Conservation (phyloP, 306 rosid species). For the Gleditsia sinensis region DNA sequence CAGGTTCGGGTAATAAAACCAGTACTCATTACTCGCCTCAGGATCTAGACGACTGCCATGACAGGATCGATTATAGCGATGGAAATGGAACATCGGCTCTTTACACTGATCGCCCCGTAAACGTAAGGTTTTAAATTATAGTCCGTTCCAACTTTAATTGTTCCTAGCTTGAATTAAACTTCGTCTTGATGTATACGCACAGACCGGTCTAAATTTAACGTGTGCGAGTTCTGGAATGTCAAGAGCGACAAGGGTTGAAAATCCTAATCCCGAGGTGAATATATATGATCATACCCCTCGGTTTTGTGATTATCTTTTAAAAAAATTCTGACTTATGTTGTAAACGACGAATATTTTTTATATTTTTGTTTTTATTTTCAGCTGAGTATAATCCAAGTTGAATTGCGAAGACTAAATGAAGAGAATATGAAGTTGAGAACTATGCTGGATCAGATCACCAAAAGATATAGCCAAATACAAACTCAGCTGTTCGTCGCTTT, state of each 20-base stretch:
- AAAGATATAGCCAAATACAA: constrained; percentile 49
- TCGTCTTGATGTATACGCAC: neutral
- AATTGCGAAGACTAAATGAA: constrained; percentile 44
- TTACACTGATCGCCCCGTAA: constrained; percentile 5
- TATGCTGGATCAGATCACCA: constrained; percentile 49
- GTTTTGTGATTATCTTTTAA: neutral
- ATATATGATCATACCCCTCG: neutral
- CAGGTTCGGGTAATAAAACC: neutral
- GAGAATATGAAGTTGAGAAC: constrained; percentile 43
- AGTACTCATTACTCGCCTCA: neutral
- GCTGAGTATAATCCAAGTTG: constrained; percentile 30
- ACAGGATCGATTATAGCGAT: neutral
- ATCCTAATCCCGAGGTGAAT: constrained; percentile 35
- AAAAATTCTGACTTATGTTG: no score
- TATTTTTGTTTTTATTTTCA: neutral
- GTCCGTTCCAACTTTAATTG: neutral
- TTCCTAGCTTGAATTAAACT: neutral
- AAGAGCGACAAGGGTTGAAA: neutral
- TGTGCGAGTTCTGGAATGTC: constrained; percentile 15
- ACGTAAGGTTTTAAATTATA: constrained; percentile 33
- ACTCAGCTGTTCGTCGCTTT: constrained; percentile 40
- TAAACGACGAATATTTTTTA: no score
- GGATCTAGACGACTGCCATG: neutral
- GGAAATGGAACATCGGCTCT: constrained; percentile 11
- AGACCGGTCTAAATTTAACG: constrained; percentile 46